Conservation (phyloP, 2,329 filamentous ascomycete genomes). For the Penicillium sp. region DNA sequence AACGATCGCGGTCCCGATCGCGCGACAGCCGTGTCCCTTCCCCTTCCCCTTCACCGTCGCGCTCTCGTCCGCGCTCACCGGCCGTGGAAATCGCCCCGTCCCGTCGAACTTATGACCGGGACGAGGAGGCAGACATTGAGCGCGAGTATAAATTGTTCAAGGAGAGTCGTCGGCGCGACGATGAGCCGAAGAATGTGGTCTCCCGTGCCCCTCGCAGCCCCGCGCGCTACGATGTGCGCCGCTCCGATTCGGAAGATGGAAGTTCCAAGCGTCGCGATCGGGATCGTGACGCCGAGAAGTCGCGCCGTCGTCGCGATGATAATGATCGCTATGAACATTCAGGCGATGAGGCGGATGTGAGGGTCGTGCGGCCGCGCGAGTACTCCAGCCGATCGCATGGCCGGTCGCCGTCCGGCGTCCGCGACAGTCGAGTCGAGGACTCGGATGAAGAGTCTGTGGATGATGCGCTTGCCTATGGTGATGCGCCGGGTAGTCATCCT, state of each 20-base stretch:
- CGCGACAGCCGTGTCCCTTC: conserved; percentile 37
- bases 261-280: conserved; percentile 11
- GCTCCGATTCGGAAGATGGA: conserved; percentile 19
- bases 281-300: conserved; percentile 4
- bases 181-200: conserved; percentile 6
- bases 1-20: conserved; percentile 42
- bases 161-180: conserved; percentile 10
- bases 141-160: conserved; percentile 20
- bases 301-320: conserved; percentile 5
- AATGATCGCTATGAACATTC: conserved; percentile 28
- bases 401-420: conserved; percentile 20
- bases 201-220: conserved; percentile 16
- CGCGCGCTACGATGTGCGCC: conserved; percentile 19
- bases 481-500: conserved; percentile 27
- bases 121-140: conserved; percentile 21
- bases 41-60: conserved; percentile 25
- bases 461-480: conserved; percentile 37
- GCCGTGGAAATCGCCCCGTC: conserved; percentile 16
- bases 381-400: conserved; percentile 17
- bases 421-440: conserved; percentile 21
- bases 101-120: conserved; percentile 9
- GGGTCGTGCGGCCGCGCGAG: conserved; percentile 8
- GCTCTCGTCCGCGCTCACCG: conserved; percentile 28
- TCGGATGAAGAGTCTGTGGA: conserved; percentile 27
- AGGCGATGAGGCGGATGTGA: conserved; percentile 19